Evolutionary conservation across 441 rosid species (phyloP), one percentile per base, ranked within the genome.

Genomic region (Capsella rubella): DNA sequence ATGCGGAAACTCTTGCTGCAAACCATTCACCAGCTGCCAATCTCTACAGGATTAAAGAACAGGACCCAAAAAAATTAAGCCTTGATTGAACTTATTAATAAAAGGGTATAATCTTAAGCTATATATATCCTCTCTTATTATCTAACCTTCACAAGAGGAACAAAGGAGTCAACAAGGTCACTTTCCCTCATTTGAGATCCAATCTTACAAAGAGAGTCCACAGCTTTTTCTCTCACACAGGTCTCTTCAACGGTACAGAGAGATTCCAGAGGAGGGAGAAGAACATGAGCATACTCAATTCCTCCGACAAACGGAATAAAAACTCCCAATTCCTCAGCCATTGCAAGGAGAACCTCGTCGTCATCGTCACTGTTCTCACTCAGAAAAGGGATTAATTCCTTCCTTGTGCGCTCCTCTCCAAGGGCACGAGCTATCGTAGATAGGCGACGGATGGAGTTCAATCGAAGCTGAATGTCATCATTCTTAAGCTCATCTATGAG

Each of bases 271-370:
- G 99, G 99, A 2, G 90, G 84, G 21, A 95, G 88, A 80, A 95
- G 78, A 62, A 90, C 91, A 81, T 88, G 83, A 4, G 99, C 93
- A 55, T 83, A 77, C 76, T 90, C 97, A 46, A 90, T 82, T 8
- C 99, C 99, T n/a, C 99, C 99, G 8, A 95, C 93, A 76, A 84
- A 92, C 0, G 97, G 97, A 72, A 95, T 86, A 70, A 95, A 95
- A 57, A 87, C 95, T 1, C 98, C 99, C 76, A 95, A 56, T 63
- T 95, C 98, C 71, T 88, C 99, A 1, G 98, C 97, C 95, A 92
- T 87, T 5, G 97, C 98, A 66, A 95, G 99, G 73, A 92, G 99
- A 18, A 95, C 97, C 83, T 95, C 99, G 28, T 95, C 99, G 32
- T 95, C 99, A 32, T 95, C 99, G 9, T 95, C 98, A 61, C 92